These are phyloP conservation scores for Basipetospora chlamydospora DNA, from an alignment of 2,329 filamentous ascomycete species.

Conservation along the genomic window DNA sequence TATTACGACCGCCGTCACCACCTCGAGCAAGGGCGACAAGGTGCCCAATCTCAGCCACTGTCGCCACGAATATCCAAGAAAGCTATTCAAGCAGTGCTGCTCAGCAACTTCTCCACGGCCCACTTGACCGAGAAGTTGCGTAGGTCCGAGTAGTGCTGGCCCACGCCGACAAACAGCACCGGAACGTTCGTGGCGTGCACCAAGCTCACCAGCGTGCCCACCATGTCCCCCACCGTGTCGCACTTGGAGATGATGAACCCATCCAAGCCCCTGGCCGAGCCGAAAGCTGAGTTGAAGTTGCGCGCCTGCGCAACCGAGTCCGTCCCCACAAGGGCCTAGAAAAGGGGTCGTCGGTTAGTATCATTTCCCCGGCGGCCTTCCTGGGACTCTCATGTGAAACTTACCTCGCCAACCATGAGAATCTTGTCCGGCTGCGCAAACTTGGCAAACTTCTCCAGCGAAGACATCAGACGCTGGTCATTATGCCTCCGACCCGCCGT, in stretches of 20 bases:
- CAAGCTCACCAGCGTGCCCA: constrained; percentile 86
- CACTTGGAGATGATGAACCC: constrained; percentile 98
- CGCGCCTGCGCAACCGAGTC: constrained; percentile 91
- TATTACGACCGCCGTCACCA: too few relatives aligned
- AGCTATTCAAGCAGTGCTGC: constrained; percentile 16
- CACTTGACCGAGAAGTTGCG: constrained; percentile 56
- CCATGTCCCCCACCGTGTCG: constrained; percentile 99
- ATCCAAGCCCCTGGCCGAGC: constrained; percentile 64
- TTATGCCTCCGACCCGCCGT: constrained; percentile 93
- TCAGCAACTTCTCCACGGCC: constrained; percentile 53
- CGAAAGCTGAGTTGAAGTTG: constrained; percentile 93
- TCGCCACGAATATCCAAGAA: too few relatives aligned
- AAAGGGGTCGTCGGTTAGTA: constrained; percentile 12
- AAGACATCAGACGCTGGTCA: constrained; percentile 89
- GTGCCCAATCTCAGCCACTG: too few relatives aligned
- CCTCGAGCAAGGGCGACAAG: too few relatives aligned
- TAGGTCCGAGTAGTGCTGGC: constrained; percentile 54
- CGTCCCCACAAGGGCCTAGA: constrained; percentile 70
- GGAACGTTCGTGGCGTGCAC: constrained; percentile 96
- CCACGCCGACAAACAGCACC: constrained; percentile 75
- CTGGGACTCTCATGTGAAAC: too few relatives aligned
- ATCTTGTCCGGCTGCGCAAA: constrained; percentile 96
- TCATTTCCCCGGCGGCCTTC: too few relatives aligned
- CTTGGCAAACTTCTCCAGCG: constrained; percentile 92
- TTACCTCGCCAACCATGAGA: constrained; percentile 64